A percentile compares a stretch with the other conserved stretches of the same genome.
phyloP scores from a whole-genome alignment of 2,329 filamentous ascomycete species.

The Talaromyces sp. region DNA sequence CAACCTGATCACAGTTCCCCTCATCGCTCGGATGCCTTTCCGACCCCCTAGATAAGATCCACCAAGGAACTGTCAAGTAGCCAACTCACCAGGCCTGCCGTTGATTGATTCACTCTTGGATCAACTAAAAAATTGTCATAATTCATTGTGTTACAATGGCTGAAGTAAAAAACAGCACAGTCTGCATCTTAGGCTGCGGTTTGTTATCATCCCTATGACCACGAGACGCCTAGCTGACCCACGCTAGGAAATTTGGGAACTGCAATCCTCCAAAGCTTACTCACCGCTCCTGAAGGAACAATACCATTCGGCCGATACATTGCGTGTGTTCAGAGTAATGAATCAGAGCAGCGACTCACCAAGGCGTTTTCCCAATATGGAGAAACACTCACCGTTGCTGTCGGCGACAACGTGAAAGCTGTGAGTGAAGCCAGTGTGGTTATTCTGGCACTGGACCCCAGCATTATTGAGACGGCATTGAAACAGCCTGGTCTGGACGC shows the following conservation, averaged over 20 bases:
- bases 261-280: background rate
- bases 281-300: background rate
- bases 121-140: background rate
- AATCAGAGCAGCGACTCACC: background rate
- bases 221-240: background rate
- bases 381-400: background rate
- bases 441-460: background rate
- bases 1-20: background rate
- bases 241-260: background rate
- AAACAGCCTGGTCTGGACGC: background rate
- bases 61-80: background rate
- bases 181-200: background rate
- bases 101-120: background rate
- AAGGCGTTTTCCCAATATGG: background rate
- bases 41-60: background rate
- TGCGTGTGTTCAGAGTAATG: background rate
- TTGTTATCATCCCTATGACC: background rate
- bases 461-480: background rate
- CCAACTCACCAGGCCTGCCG: background rate
- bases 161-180: background rate
- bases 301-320: background rate
- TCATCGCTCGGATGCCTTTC: background rate
- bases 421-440: background rate
- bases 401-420: background rate
- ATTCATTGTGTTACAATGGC: background rate